Evolutionary conservation across 108 stramenopile genomes (phyloP), one percentile per base, ranked within the genome.

Genomic region (Cafeteria roenbergensis): DNA sequence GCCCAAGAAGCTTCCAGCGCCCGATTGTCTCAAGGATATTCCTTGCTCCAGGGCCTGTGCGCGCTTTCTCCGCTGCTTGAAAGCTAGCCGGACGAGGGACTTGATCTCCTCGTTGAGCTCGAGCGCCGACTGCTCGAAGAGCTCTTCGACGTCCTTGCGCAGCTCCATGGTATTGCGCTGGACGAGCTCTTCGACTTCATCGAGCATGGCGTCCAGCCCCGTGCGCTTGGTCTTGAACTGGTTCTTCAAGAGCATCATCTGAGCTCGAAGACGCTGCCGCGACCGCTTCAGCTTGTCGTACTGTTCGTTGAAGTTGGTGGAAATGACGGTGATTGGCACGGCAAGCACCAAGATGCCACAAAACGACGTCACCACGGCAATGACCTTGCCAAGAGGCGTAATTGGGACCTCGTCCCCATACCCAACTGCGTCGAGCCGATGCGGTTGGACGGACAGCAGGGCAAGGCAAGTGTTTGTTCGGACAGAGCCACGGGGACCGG

Each of bases 331-430:
- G 32, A 61, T 27, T 20, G 20, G 42, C 0, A 37, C 20, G 37
- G 29, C 57, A 35, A 57, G 57, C 52, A 69, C 68, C 25, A 69
- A 42, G 22, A 69, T 52, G 24, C 68, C 68, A 12, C 31, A 12
- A 0, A 64, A 34, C n/a, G 50, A 62, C 26, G 63, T 64, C 0
- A 69, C 62, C 0, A 33, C 34, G 0, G 68, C 68, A 12, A 69
- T 25, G 0, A 62, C 34, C 34, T 64, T 63, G 34, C 68, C 68
- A 21, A 3, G 8, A 0, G 51, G 30, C 20, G 68, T 64, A 8
- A 55, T 50, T 26, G 68, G 68, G 6, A 38, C 34, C 60, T 34
- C 51, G 61, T 69, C 68, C n/a, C 68, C 68, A 58, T 64, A 69
- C 4, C 68, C 68, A 8, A 69, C 68, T n/a, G n/a, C n/a, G n/a